Conservation (phyloP, 164 flowering plant genomes). For the Berberis thunbergii region DNA sequence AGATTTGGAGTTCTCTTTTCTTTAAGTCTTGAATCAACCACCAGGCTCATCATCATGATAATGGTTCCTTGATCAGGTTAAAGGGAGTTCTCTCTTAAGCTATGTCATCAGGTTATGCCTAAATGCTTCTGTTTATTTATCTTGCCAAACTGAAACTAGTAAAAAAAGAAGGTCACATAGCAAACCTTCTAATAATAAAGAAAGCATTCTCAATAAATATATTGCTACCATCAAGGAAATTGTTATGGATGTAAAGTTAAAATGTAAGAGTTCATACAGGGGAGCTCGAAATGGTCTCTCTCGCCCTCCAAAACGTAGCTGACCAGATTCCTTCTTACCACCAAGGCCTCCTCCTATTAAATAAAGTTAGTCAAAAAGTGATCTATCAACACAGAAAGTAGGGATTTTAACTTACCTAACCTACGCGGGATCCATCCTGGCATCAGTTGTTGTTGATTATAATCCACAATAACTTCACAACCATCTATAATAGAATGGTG, state of each 20-base stretch:
- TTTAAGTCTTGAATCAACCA: too few species aligned
- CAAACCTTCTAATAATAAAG: too few species aligned
- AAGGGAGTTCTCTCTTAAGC: too few species aligned
- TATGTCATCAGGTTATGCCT: too few species aligned
- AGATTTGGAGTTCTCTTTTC: too few species aligned
- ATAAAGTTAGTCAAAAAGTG: conserved; percentile 1
- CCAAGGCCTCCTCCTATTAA: conserved; percentile 89
- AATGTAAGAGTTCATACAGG: conserved; percentile 36
- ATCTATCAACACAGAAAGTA: conserved; percentile 3
- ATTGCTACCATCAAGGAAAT: too few species aligned
- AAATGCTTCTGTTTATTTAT: too few species aligned
- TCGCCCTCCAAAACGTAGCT: conserved; percentile 97
- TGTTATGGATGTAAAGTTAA: not conserved
- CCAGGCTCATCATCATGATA: too few species aligned
- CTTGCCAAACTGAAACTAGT: too few species aligned
- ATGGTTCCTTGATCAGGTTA: too few species aligned
- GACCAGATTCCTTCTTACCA: conserved; percentile 94
- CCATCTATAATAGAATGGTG: conserved; percentile 81
- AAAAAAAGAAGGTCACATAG: too few species aligned
- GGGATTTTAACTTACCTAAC: conserved; percentile 34
- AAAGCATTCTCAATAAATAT: too few species aligned
- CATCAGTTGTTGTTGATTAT: conserved; percentile 84
- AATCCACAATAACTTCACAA: conserved; percentile 82
- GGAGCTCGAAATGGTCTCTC: conserved; percentile 98
- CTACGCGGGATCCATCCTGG: conserved; percentile 98